Base-by-base conservation (phyloP, 2,329 filamentous ascomycete species). In the Colletotrichum sp. region DNA sequence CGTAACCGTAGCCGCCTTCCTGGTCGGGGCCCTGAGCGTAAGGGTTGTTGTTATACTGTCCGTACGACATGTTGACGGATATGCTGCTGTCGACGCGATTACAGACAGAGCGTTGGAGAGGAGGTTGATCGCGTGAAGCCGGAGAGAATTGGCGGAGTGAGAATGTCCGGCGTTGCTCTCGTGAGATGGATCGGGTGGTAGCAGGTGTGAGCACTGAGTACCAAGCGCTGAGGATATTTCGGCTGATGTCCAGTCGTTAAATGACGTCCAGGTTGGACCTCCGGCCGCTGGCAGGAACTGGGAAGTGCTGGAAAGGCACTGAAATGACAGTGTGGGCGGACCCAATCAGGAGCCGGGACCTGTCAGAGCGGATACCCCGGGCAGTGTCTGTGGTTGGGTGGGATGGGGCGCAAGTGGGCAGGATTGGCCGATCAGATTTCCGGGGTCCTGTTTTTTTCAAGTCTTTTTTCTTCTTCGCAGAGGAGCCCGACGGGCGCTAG, bases 41-140 rank as follows among this genome's bases (percentile, higher is more conserved):
- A 52, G 92, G 92, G 81, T 94, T 93, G 77, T 90, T 89, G 78
- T 90, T 87, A 83, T 94, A 93, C 81, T 90, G 89, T 77, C 87
- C 86, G 86, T 92, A 90, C 78, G 91, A 91, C 92, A 93, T 93
- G 82, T 74, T 83, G 82, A 71, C 73, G 72, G 48, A 34, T 65
- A 58, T 59, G 61, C 48, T 69, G 38, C 30, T 63, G 65, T 52
- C 74, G n/a, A 63, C 48, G 28, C 13, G 26, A 62, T 56, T n/a
- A 30, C 8, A 14, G 43, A 63, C 74, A 63, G 59, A 43, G 61
- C 61, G 61, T 43, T 66, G 34, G 58, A 26, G 72, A 65, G 16
- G 26, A n/a, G 18, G 8, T 18, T 24, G 28, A 34, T 61, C 21
- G n/a, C 14, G 52, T 43, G 55, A 26, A 21, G 34, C 52, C 65